Evolutionary conservation across 192 early-diverging fungal species (phyloP).

Genomic region (Coemansia sp.): DNA sequence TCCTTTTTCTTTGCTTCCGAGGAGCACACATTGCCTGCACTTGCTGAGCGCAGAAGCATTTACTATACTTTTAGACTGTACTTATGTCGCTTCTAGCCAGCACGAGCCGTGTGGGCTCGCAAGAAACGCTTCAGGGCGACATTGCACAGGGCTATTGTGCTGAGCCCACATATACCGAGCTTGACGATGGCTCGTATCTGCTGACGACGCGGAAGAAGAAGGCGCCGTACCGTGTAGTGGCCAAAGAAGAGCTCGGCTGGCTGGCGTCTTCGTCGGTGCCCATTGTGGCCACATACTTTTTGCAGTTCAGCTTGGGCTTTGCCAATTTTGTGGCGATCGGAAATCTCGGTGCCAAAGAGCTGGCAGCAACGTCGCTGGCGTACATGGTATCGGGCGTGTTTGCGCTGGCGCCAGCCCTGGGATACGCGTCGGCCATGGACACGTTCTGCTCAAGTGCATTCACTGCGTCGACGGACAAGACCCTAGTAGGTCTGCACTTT

Average conservation of each 20-base stretch:
- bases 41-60: not conserved
- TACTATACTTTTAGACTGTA: not conserved
- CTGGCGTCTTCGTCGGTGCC: constrained; percentile 47
- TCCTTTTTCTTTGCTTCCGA: not conserved
- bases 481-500: constrained; percentile 64
- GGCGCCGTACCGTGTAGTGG: constrained; percentile 20
- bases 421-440: constrained; percentile 68
- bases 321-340: constrained; percentile 65
- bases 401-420: constrained; percentile 62
- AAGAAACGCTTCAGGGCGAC: constrained; percentile 22
- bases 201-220: constrained; percentile 14
- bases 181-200: constrained; percentile 8
- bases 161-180: constrained; percentile 5
- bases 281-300: constrained; percentile 60
- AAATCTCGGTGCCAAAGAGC: constrained; percentile 61
- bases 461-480: constrained; percentile 63
- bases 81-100: constrained; percentile 7
- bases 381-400: constrained; percentile 51
- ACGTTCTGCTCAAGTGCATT: constrained; percentile 70
- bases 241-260: constrained; percentile 33
- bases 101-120: constrained; percentile 23
- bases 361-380: constrained; percentile 65
- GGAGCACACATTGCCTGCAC: not conserved
- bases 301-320: constrained; percentile 65
- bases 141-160: not conserved